Base-by-base conservation (phyloP, 495 filamentous ascomycete genomes). In the Parmelia sp. region DNA sequence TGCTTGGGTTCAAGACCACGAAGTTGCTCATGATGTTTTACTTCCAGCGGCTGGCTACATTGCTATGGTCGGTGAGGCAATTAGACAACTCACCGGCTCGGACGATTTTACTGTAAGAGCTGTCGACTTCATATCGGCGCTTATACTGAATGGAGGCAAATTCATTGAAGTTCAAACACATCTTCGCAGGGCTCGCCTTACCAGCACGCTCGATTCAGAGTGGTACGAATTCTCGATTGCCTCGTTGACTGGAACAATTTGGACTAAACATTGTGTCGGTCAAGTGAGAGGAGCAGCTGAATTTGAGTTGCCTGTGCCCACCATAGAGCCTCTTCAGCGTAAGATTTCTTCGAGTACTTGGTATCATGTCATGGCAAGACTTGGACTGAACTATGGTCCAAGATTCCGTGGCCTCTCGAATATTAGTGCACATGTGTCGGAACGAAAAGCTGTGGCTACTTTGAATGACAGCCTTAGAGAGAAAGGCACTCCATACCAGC, bases 11-110 rank as follows among this genome's bases (percentile, higher is more conserved):
- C 47, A 63, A 31, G 71, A 69, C 61, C 67, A 71, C 59, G 76
- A 64, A 53, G 72, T 74, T 61, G 66, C 64, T 3, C 67, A 68
- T 2, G 74, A 79, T 29, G 74, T 80, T 11, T 63, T 84, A 1
- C 82, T 81, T 57, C 82, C 83, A 0, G 71, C 69, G 23, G 77
- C 82, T 17, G 80, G 75, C 0, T 82, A 80, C 59, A 71, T 82
- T 1, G 68, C 74, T 10, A 80, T 84, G 74, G 75, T 68, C 3
- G 74, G 75, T 10, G 81, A 84, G 62, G 82, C 81, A 0, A 71
- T 71, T 5, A 62, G 72, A 0, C 82, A 82, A 56, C 61, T 78
- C 47, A 76, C 78, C 0, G 69, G 31, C 68, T 10, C 33, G 0
- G 61, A 70, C 2, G 67, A 66, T 19, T 74, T 71, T 58, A 70